Evolutionary conservation across 2,329 filamentous ascomycete genomes (phyloP).

Genomic region (Seiridium unicorne): DNA sequence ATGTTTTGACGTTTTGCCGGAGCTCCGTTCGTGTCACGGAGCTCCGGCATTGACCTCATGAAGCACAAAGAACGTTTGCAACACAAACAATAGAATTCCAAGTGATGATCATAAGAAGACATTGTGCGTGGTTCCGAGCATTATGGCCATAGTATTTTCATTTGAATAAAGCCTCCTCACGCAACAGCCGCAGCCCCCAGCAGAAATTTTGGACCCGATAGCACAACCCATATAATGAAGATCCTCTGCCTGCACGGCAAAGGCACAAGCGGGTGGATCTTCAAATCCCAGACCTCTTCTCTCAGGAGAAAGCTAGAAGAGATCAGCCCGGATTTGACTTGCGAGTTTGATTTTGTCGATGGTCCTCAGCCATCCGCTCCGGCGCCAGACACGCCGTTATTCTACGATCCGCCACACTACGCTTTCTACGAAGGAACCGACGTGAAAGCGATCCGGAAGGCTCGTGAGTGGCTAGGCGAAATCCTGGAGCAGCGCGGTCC

Average conservation of each 20-base stretch:
- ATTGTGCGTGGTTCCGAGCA: too few species aligned
- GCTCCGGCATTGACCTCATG: too few species aligned
- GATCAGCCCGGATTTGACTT: not conserved
- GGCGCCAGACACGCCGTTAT: conserved; percentile 8
- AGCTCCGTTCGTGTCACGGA: too few species aligned
- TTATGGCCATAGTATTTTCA: not conserved
- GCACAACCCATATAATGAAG: not conserved
- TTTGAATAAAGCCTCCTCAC: not conserved
- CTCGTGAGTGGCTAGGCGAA: conserved; percentile 32
- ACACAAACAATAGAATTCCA: too few species aligned
- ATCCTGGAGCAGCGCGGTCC: conserved; percentile 25
- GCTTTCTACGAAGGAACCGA: conserved; percentile 16
- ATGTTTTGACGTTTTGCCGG: too few species aligned
- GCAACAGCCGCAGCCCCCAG: not conserved
- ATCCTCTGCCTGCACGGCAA: conserved; percentile 9
- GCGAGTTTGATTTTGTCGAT: conserved; percentile 20
- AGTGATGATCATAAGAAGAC: too few species aligned
- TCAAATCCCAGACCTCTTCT: conserved; percentile 3
- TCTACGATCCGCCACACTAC: conserved; percentile 10
- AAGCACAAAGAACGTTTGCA: too few species aligned
- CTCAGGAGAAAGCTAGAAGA: conserved; percentile 7
- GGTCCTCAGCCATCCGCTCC: conserved; percentile 13
- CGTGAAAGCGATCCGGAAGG: conserved; percentile 28
- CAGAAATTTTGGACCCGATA: too few species aligned
- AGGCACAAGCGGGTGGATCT: conserved; percentile 5